Base-by-base conservation (phyloP, 805 yeast species). In the Yamadazyma laniorum region DNA sequence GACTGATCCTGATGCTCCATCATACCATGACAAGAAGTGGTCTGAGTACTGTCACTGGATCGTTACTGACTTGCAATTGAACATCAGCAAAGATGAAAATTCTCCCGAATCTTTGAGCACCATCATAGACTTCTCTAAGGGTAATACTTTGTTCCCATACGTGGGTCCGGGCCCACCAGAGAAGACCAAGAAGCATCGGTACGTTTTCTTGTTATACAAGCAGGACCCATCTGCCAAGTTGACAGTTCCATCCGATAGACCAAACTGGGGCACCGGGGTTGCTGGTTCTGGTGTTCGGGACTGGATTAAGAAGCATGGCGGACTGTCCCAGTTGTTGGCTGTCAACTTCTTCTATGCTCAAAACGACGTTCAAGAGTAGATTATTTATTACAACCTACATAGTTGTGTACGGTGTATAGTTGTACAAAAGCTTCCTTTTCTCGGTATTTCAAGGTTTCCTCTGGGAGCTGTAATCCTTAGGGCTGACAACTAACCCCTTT, bases 1-100 rank as follows among this genome's bases (percentile, higher is more conserved):
- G 48, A 90, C 96, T 6, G 96, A 89, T 60, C 97, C 97, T 1
- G 96, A 89, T 67, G 96, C 96, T 6, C 97, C 97, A 11, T 76
- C 89, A 3, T 74, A 79, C 49, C 72, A 75, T 3, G 96, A 89
- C 58, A 79, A 82, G 54, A 86, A 80, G 56, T 88, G 95, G 95
- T 82, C 93, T 3, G 95, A 89, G 61, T 89, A 70, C 58, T 79
- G 84, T 37, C 97, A 89, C 64, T 86, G 77, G 72, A 66, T 89
- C 27, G 64, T 71, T 22, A 61, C 79, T 2, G 81, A 82, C 48
- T 70, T 82, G 50, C 54, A 64, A 29, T 61, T 79, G 50, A 39
- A 42, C 25, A 39, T 44, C 16, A 38, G 39, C 9, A 42, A 41
- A 6, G 32, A 39, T 6, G 53, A 55, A 18, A 9, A 21, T 9